Conservation (phyloP, 306 rosid species). For the Rubus idaeus region DNA sequence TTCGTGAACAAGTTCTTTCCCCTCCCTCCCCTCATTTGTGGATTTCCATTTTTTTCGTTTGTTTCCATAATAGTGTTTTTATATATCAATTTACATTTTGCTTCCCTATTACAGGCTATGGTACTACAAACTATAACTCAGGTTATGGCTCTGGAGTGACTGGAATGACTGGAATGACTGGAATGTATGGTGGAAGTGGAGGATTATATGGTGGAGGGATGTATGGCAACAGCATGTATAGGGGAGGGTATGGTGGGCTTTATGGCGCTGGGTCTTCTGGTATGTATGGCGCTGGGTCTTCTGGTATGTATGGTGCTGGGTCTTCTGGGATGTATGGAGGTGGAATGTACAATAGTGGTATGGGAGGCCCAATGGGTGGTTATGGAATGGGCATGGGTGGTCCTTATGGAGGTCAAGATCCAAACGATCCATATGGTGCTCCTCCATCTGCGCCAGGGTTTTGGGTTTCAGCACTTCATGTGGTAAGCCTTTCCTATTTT, state of each 20-base stretch:
- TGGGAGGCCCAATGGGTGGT: constrained; percentile 82
- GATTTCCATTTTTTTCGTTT: constrained; percentile 11
- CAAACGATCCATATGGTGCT: constrained; percentile 79
- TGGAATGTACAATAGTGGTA: constrained; percentile 80
- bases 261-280: constrained; percentile 71
- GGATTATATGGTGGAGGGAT: constrained; percentile 83
- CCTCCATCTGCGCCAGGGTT: constrained; percentile 96
- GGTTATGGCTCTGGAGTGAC: constrained; percentile 74
- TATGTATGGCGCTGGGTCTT: constrained; percentile 73
- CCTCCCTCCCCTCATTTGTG: not conserved
- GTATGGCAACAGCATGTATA: constrained; percentile 78
- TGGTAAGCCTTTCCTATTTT: constrained; percentile 59
- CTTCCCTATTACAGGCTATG: constrained; percentile 46
- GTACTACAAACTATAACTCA: constrained; percentile 56
- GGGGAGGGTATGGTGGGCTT: constrained; percentile 55
- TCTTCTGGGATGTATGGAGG: constrained; percentile 91
- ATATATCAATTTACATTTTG: not conserved
- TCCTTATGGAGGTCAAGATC: constrained; percentile 90
- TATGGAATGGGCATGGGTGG: constrained; percentile 90
- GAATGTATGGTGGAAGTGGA: constrained; percentile 45
- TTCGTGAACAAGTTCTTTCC: constrained; percentile 13
- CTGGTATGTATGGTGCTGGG: constrained; percentile 86
- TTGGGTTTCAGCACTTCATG: constrained; percentile 82
- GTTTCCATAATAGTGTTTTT: not conserved
- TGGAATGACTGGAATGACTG: constrained; percentile 66